Evolutionary conservation across 108 stramenopile species (phyloP).

Genomic region (Pseudonitzschia multistriata): DNA sequence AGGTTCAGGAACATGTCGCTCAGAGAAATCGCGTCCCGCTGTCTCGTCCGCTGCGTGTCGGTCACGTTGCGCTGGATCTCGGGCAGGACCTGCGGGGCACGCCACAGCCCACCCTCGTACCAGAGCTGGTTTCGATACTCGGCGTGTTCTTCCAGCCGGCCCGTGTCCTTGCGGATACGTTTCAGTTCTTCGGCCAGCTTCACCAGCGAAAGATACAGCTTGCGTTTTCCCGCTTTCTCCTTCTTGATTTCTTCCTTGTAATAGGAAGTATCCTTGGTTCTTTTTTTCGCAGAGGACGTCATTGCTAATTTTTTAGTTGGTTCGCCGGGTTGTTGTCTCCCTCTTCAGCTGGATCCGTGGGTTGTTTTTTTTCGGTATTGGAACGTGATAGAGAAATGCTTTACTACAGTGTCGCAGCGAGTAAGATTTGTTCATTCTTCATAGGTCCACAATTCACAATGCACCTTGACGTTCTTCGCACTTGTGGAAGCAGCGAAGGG

Average conservation of each 20-base stretch:
- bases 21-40: slow-evolving; percentile 55
- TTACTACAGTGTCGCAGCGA: too few species aligned
- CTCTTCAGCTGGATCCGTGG: too few species aligned
- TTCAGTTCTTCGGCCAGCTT: slow-evolving; percentile 78
- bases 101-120: slow-evolving; percentile 84
- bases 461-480: too few species aligned
- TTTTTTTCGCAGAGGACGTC: not conserved
- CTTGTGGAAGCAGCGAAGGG: too few species aligned
- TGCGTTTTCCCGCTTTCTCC: slow-evolving; percentile 78
- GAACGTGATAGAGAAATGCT: too few species aligned
- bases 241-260: slow-evolving; percentile 41
- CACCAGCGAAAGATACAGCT: slow-evolving; percentile 71
- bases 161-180: slow-evolving; percentile 27
- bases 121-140: slow-evolving; percentile 63
- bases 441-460: too few species aligned
- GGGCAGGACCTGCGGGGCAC: slow-evolving; percentile 63
- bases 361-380: too few species aligned
- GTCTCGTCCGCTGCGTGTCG: slow-evolving; percentile 29
- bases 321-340: not conserved
- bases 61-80: slow-evolving; percentile 25
- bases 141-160: slow-evolving; percentile 40
- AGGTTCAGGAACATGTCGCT: slow-evolving; percentile 77
- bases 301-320: not conserved
- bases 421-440: too few species aligned
- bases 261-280: slow-evolving; percentile 21